Conservation (phyloP, 805 yeast genomes). For the Wickerhamomyces strasburgensis region DNA sequence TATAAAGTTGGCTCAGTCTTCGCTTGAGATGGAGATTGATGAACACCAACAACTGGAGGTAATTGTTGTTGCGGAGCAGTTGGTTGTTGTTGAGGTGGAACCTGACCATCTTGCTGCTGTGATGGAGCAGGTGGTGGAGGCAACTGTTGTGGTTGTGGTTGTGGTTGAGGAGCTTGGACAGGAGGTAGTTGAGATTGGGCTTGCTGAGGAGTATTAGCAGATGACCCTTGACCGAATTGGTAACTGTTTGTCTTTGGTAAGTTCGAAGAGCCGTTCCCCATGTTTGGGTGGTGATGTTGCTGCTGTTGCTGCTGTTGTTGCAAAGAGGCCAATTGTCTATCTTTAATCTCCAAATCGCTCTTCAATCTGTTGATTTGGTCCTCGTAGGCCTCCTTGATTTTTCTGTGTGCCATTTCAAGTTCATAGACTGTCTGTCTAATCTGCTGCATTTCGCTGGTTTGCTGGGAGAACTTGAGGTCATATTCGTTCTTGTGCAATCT, state of each 20-base stretch:
- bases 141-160: slow-evolving; percentile 22
- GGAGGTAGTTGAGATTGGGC: slow-evolving; percentile 32
- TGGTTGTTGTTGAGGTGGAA: slow-evolving; percentile 24
- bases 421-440: slow-evolving; percentile 92
- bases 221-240: slow-evolving; percentile 16
- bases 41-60: slow-evolving; percentile 21
- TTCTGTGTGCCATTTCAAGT: slow-evolving; percentile 88
- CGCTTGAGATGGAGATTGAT: slow-evolving; percentile 31
- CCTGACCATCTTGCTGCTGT: slow-evolving; percentile 27
- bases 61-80: slow-evolving; percentile 22
- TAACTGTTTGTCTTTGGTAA: slow-evolving; percentile 21
- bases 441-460: slow-evolving; percentile 88
- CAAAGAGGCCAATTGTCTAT: slow-evolving; percentile 44
- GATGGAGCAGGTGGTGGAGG: slow-evolving; percentile 24
- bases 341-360: slow-evolving; percentile 77
- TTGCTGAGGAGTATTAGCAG: slow-evolving; percentile 28
- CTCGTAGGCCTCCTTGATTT: slow-evolving; percentile 93
- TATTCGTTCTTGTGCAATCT: slow-evolving; percentile 90
- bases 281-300: slow-evolving; percentile 18
- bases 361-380: slow-evolving; percentile 85
- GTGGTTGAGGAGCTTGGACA: slow-evolving; percentile 28
- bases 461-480: slow-evolving; percentile 86
- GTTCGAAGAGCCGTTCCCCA: slow-evolving; percentile 22
- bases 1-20: slow-evolving; percentile 23
- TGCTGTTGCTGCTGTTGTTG: slow-evolving; percentile 42